phyloP scores from a whole-genome alignment of 1,284 basidiomycete species.

The Ceratobasidium sp. region DNA sequence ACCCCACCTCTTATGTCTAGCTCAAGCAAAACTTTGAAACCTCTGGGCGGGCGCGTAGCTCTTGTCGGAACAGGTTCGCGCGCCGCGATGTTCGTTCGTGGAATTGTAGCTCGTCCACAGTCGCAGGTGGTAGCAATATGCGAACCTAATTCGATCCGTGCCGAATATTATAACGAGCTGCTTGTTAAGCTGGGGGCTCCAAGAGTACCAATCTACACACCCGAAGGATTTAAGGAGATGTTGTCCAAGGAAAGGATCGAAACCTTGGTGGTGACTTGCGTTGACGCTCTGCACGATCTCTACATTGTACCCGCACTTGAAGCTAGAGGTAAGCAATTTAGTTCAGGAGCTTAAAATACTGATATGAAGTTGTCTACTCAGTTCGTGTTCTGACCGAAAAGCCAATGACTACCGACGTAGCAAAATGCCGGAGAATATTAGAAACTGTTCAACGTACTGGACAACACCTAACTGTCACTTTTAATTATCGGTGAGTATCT shows the following conservation, averaged over 20 bases:
- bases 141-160: slow-evolving; percentile 65
- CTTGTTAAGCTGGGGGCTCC: slow-evolving; percentile 60
- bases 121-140: slow-evolving; percentile 63
- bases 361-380: slow-evolving; percentile 43
- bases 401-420: slow-evolving; percentile 68
- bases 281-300: slow-evolving; percentile 66
- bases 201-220: slow-evolving; percentile 60
- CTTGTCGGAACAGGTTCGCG: slow-evolving; percentile 62
- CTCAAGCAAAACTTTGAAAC: slow-evolving; percentile 3
- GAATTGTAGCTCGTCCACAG: slow-evolving; percentile 55
- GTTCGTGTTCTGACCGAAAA: slow-evolving; percentile 67
- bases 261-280: slow-evolving; percentile 66
- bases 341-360: not conserved
- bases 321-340: slow-evolving; percentile 57
- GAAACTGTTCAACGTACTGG: slow-evolving; percentile 63
- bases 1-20: slow-evolving; percentile 14
- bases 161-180: slow-evolving; percentile 64
- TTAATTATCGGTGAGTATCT: slow-evolving; percentile 61
- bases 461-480: slow-evolving; percentile 62
- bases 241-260: slow-evolving; percentile 64
- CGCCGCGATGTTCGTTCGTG: slow-evolving; percentile 63
- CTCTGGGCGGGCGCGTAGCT: slow-evolving; percentile 58
- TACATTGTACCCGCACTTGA: slow-evolving; percentile 65
- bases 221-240: slow-evolving; percentile 65
- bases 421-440: slow-evolving; percentile 65